A percentile compares a stretch with the other conserved stretches of the same genome.
Evolutionary conservation across 176 grass and related monocot species (phyloP).

Genomic region (Tillandsia leiboldiana): DNA sequence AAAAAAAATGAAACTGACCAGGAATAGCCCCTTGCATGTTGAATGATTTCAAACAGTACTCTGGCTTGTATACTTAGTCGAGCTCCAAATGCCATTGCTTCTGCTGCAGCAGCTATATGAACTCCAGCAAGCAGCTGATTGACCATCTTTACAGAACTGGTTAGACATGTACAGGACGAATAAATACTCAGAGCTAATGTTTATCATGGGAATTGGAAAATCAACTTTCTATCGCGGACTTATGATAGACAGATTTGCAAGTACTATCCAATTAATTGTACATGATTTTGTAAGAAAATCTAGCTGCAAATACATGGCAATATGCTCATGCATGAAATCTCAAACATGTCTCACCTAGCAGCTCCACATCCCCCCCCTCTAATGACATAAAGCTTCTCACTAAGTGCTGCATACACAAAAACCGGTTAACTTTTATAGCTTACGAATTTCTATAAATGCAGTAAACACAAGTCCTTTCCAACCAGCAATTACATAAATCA

Average conservation of each 20-base stretch:
- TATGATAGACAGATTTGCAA: too few relatives aligned
- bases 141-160: constrained; percentile 98
- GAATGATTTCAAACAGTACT: constrained; percentile 81
- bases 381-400: constrained; percentile 94
- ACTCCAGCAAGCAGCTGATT: constrained; percentile 98
- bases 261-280: not conserved
- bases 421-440: constrained; percentile 7
- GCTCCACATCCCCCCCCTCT: constrained; percentile 98
- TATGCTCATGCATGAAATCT: constrained; percentile 4
- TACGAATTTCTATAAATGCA: constrained; percentile 9
- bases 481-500: constrained; percentile 2
- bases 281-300: constrained; percentile 5
- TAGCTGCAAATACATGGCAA: constrained; percentile 9
- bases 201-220: constrained; percentile 10
- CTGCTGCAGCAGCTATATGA: constrained; percentile 88
- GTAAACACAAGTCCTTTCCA: not conserved
- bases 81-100: constrained; percentile 88
- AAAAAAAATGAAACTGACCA: constrained; percentile 47
- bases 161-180: constrained; percentile 22
- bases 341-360: constrained; percentile 48
- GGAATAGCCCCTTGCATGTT: constrained; percentile 77
- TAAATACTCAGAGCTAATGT: not conserved
- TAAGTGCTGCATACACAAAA: constrained; percentile 47
- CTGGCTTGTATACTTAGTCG: constrained; percentile 63
- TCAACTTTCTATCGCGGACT: not conserved